phyloP scores from a whole-genome alignment of 2,329 filamentous ascomycete genomes.

The Coniochaeta sp. region DNA sequence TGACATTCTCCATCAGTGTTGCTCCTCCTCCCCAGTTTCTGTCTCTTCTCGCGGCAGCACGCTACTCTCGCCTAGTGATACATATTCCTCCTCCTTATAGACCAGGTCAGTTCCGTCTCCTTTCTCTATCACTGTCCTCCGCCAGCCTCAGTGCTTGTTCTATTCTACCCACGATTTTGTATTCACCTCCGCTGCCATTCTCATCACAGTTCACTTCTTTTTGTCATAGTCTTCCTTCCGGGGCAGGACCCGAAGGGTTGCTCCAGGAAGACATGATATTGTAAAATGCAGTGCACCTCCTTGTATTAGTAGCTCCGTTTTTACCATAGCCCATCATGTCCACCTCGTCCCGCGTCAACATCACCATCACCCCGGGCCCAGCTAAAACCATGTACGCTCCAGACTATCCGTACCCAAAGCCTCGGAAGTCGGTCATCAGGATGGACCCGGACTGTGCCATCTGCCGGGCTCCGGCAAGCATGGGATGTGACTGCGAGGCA shows the following conservation, averaged over 20 bases:
- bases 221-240: constrained; percentile 4
- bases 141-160: background rate
- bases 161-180: background rate
- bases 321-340: constrained; percentile 5
- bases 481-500: constrained; percentile 59
- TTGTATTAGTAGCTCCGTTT: constrained; percentile 20
- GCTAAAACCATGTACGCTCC: constrained; percentile 40
- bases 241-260: constrained; percentile 12
- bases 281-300: constrained; percentile 19
- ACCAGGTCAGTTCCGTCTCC: constrained; percentile 13
- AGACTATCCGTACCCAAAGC: constrained; percentile 30
- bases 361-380: constrained; percentile 12
- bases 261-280: constrained; percentile 24
- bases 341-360: constrained; percentile 4
- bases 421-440: constrained; percentile 45
- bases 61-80: background rate
- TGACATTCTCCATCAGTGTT: constrained; percentile 2
- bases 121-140: background rate
- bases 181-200: background rate
- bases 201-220: background rate
- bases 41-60: constrained; percentile 3
- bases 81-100: constrained; percentile 7
- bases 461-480: constrained; percentile 51
- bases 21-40: constrained; percentile 1
- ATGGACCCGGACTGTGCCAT: constrained; percentile 67